phyloP scores from a whole-genome alignment of 2,329 filamentous ascomycete species.

The Pestalotiopsis sp. region DNA sequence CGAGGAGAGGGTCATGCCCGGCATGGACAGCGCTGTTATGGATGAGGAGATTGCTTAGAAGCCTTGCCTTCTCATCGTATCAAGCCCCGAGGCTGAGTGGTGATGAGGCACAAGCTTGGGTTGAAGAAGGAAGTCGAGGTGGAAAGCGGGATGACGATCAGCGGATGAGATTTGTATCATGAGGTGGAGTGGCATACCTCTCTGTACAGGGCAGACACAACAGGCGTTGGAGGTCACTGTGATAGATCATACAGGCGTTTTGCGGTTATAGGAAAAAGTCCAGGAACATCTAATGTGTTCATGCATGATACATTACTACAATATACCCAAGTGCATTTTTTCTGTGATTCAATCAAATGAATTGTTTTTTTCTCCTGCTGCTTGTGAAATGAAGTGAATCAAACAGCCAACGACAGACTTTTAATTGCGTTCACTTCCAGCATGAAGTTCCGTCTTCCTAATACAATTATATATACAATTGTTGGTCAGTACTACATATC shows the following conservation, averaged over 20 bases:
- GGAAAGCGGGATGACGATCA: not conserved
- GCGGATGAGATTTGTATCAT: not conserved
- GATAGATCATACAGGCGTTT: slow-evolving; percentile 10
- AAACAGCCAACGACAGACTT: not conserved
- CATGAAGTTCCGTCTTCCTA: too few relatives aligned
- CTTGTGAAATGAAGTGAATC: not conserved
- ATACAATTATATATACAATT: not conserved
- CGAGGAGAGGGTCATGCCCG: slow-evolving; percentile 75
- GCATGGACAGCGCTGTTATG: slow-evolving; percentile 33
- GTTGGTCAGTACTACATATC: not conserved
- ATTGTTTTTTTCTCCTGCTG: not conserved
- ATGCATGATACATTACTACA: slow-evolving; percentile 15
- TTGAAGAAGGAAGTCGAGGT: not conserved
- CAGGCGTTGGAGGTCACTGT: not conserved
- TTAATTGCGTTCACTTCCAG: not conserved
- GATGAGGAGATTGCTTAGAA: slow-evolving; percentile 38
- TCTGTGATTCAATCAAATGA: slow-evolving; percentile 25
- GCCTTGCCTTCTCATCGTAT: slow-evolving; percentile 12
- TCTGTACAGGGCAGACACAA: not conserved
- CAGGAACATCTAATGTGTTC: slow-evolving; percentile 1
- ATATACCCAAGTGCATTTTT: slow-evolving; percentile 34
- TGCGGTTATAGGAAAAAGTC: slow-evolving; percentile 11
- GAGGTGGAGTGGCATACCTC: slow-evolving; percentile 13
- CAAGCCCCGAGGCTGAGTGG: not conserved
- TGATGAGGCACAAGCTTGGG: not conserved